phyloP scores from a whole-genome alignment of 257 asterid genomes.

The Ilex asprella region DNA sequence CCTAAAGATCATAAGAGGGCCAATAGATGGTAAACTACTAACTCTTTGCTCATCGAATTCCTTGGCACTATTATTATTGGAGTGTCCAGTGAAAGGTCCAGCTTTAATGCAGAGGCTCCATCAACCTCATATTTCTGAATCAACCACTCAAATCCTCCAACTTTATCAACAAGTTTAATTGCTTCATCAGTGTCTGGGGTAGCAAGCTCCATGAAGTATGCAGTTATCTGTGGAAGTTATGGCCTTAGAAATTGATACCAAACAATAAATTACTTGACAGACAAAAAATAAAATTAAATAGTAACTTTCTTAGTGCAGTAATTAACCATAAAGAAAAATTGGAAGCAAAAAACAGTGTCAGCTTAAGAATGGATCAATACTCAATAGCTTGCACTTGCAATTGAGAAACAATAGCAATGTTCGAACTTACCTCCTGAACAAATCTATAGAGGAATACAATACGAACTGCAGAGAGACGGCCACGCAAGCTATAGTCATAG shows the following conservation, averaged over 20 bases:
- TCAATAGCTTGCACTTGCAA: neutral
- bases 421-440: constrained; percentile 75
- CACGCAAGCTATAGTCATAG: constrained; percentile 78
- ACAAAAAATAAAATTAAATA: neutral
- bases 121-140: constrained; percentile 93
- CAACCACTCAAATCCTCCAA: constrained; percentile 98
- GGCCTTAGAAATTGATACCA: too few relatives aligned
- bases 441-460: constrained; percentile 91
- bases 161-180: constrained; percentile 89
- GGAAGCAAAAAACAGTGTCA: neutral
- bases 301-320: neutral
- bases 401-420: neutral
- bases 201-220: constrained; percentile 97
- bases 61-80: constrained; percentile 90
- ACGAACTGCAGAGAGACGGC: constrained; percentile 96
- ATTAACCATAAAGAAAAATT: neutral
- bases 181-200: constrained; percentile 97
- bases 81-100: constrained; percentile 89
- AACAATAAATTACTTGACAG: neutral
- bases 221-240: constrained; percentile 53
- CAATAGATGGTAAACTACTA: constrained; percentile 29
- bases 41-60: constrained; percentile 92
- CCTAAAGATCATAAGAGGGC: constrained; percentile 1
- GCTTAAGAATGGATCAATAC: neutral
- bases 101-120: constrained; percentile 90